Evolutionary conservation across 441 rosid genomes (phyloP), one percentile per base, ranked within the genome.

Genomic region (Arabidopsis lyrata): DNA sequence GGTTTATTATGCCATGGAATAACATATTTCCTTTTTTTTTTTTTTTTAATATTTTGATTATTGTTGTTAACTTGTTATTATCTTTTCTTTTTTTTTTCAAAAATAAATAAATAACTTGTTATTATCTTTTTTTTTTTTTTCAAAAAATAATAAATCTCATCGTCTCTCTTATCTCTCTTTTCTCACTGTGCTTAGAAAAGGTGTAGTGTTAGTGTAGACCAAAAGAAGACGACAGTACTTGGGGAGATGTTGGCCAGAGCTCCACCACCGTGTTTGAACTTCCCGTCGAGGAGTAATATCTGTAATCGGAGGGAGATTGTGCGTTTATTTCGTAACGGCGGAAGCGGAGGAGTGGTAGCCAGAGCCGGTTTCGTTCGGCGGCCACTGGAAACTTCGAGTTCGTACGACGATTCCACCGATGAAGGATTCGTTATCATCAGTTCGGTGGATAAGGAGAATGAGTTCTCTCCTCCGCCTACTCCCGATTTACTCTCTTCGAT

Each of bases 391-490:
- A 73, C 84, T 41, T 47, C 82, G 9, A 73, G 81, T 39, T 84
- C 86, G 27, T 75, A 60, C 77, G 79, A 60, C 76, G 78, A 86
- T 2, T 77, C 81, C 48, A 82, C 83, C 13, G 91, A 86, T 0
- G 87, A 85, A 16, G 83, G 85, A 10, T 78, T 85, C 77, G 74
- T 84, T n/a, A 81, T 84, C 31, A 86, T 83, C 7, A 84, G 67
- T 64, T 41, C 41, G 27, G 75, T 15, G 31, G 73, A 72, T 12
- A 67, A 63, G 44, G 79, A 68, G 38, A 77, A 78, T 5, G 85
- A 79, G 27, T 47, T 81, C 18, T 62, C 50, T 59, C 75, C 87
- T 36, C 73, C 73, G 15, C 71, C 86, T 32, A 61, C 78, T 18
- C 76, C 77, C 36, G 81, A 77, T 57, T 77, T 72, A 34, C 79